These are phyloP conservation scores for Syncephalastrum contaminatum DNA, from an alignment of 371 early-diverging fungal species.

Conservation along the genomic window DNA sequence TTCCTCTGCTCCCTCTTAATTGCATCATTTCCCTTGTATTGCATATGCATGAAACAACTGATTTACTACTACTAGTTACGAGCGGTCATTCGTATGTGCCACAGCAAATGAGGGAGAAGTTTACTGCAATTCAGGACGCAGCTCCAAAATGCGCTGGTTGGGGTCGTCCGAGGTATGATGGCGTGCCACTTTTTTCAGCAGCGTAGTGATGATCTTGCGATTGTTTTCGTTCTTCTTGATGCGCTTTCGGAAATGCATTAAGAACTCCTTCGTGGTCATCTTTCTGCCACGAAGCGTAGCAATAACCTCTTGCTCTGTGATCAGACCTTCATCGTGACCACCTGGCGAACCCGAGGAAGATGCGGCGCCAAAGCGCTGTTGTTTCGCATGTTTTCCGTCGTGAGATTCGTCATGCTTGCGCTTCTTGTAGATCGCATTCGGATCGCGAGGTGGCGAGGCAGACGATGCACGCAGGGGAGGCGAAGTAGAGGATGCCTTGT, in stretches of 20 bases:
- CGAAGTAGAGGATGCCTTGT: slow-evolving; percentile 32
- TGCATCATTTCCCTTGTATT: not conserved
- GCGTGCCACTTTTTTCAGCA: slow-evolving; percentile 67
- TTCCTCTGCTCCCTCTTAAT: not conserved
- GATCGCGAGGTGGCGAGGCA: slow-evolving; percentile 9
- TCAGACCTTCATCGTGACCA: slow-evolving; percentile 36
- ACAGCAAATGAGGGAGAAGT: no score
- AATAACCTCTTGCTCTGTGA: slow-evolving; percentile 72
- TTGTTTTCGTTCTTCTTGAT: slow-evolving; percentile 67
- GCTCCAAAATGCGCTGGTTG: slow-evolving; percentile 41
- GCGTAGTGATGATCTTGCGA: slow-evolving; percentile 54
- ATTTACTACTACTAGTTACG: not conserved
- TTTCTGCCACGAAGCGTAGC: slow-evolving; percentile 52
- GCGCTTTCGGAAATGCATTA: slow-evolving; percentile 63
- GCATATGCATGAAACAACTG: not conserved
- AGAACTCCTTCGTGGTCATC: slow-evolving; percentile 68
- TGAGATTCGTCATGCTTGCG: slow-evolving; percentile 25
- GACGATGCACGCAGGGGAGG: slow-evolving; percentile 6
- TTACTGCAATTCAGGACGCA: slow-evolving; percentile 43
- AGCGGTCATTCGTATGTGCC: not conserved
- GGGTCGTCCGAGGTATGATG: slow-evolving; percentile 43
- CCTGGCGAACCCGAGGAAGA: slow-evolving; percentile 9
- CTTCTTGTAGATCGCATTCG: slow-evolving; percentile 26
- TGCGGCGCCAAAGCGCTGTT: slow-evolving; percentile 4
- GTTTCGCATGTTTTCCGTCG: slow-evolving; percentile 11